phyloP scores from a whole-genome alignment of 75 land plant species.

The Pinus taeda region DNA sequence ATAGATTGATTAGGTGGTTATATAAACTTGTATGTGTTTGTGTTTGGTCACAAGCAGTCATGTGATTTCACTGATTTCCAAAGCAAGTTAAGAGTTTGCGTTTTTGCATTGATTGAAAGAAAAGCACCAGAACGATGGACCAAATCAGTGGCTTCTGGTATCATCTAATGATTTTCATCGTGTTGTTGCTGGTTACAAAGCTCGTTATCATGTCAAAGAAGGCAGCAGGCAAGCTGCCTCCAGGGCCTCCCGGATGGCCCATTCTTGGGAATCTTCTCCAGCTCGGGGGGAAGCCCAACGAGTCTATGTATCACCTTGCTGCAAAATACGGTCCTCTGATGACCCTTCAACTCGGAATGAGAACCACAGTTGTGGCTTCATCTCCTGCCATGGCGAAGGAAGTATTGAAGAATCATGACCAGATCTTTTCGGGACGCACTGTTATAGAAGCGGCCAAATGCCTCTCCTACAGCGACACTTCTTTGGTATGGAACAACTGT shows the following conservation, averaged over 20 bases:
- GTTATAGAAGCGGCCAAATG: not conserved
- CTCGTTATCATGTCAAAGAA: too few species aligned
- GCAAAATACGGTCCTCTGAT: slow-evolving; percentile 19
- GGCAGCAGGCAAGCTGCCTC: slow-evolving; percentile 13
- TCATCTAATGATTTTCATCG: too few species aligned
- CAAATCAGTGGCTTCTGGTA: too few species aligned
- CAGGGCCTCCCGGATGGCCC: slow-evolving; percentile 20
- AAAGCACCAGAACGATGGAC: too few species aligned
- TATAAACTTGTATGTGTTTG: too few species aligned
- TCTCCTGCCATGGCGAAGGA: slow-evolving; percentile 24
- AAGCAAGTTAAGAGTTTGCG: too few species aligned
- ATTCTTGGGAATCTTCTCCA: slow-evolving; percentile 23
- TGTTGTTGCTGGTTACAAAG: too few species aligned
- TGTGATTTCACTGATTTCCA: too few species aligned
- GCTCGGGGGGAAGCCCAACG: slow-evolving; percentile 19
- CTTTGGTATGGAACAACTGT: slow-evolving; percentile 5
- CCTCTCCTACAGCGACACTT: not conserved
- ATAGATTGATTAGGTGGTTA: too few species aligned
- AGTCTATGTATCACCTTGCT: slow-evolving; percentile 25
- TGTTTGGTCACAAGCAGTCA: too few species aligned
- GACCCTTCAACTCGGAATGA: slow-evolving; percentile 21
- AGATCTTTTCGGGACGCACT: slow-evolving; percentile 16
- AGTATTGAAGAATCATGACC: slow-evolving; percentile 29
- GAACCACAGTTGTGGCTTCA: slow-evolving; percentile 29
- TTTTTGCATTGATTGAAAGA: too few species aligned